These are phyloP conservation scores for Neofusicoccum parvum DNA, from an alignment of 2,329 filamentous ascomycete species.

Conservation along the genomic window DNA sequence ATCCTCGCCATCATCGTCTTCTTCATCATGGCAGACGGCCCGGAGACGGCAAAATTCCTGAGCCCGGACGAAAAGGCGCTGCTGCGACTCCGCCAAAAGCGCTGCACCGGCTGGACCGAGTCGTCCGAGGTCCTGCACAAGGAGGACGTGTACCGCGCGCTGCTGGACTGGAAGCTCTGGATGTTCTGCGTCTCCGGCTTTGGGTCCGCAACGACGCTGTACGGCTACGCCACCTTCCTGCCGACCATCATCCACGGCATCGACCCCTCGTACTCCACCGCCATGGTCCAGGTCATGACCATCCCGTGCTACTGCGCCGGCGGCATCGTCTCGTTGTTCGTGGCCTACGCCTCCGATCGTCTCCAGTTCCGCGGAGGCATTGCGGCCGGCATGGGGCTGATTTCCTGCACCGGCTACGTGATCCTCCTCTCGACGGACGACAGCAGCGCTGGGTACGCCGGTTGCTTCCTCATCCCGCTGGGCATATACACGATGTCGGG, in stretches of 20 bases:
- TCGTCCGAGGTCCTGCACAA: constrained; percentile 59
- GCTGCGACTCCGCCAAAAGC: constrained; percentile 52
- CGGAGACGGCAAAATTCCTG: constrained; percentile 65
- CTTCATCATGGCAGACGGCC: constrained; percentile 66
- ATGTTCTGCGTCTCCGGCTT: constrained; percentile 71
- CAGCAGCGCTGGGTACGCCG: constrained; percentile 71
- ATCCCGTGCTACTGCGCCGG: constrained; percentile 78
- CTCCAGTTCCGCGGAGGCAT: constrained; percentile 61
- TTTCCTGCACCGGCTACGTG: constrained; percentile 35
- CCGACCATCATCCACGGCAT: constrained; percentile 76
- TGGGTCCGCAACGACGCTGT: constrained; percentile 74
- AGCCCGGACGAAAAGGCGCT: constrained; percentile 61
- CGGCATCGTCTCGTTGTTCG: constrained; percentile 67
- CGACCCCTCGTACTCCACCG: constrained; percentile 60
- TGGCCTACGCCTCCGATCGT: constrained; percentile 68
- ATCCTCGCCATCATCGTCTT: constrained; percentile 58
- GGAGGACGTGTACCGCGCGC: constrained; percentile 66
- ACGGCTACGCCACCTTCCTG: constrained; percentile 76
- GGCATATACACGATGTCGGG: constrained; percentile 67
- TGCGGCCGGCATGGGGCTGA: constrained; percentile 73
- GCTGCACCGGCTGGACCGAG: constrained; percentile 52
- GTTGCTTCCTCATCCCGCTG: constrained; percentile 73
- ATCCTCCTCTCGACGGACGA: constrained; percentile 64
- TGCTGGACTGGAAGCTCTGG: constrained; percentile 77
- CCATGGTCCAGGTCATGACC: constrained; percentile 73